A percentile compares a stretch with the other conserved stretches of the same genome.
phyloP scores from a whole-genome alignment of 768 basidiomycete species.

The Mycena latifolia region DNA sequence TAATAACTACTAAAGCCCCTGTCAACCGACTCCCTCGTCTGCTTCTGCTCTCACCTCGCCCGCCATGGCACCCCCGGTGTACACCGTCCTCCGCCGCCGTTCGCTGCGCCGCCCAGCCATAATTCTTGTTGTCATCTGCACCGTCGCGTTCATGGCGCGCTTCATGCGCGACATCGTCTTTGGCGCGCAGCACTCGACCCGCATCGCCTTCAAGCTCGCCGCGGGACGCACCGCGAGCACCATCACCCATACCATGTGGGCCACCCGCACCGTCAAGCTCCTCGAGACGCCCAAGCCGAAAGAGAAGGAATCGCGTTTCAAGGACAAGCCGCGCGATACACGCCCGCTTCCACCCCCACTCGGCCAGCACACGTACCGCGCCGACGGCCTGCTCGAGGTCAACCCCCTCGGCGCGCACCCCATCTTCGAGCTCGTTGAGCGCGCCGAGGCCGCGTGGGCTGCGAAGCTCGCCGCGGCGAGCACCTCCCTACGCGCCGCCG shows the following conservation, averaged over 20 bases:
- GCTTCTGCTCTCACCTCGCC: neutral
- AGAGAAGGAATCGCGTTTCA: constrained; percentile 5
- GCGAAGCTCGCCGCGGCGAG: constrained; percentile 74
- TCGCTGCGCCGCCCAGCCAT: constrained; percentile 33
- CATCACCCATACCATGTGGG: constrained; percentile 19
- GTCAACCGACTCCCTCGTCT: neutral
- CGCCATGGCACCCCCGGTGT: constrained; percentile 23
- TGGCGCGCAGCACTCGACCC: constrained; percentile 31
- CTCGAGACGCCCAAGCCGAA: constrained; percentile 3
- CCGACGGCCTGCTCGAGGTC: constrained; percentile 56
- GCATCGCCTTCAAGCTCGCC: constrained; percentile 34
- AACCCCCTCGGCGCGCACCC: constrained; percentile 70
- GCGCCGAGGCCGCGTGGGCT: constrained; percentile 78
- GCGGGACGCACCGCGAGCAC: neutral
- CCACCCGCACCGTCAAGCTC: constrained; percentile 19
- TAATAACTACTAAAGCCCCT: neutral
- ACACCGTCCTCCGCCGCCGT: constrained; percentile 33
- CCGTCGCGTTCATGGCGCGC: constrained; percentile 21
- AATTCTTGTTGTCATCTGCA: constrained; percentile 16
- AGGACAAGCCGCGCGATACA: constrained; percentile 1
- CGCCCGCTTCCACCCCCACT: too few relatives aligned
- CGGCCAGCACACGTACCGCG: constrained; percentile 49
- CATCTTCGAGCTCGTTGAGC: constrained; percentile 79
- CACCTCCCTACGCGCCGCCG: constrained; percentile 80
- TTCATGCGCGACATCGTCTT: constrained; percentile 32